Evolutionary conservation across 2,329 filamentous ascomycete species (phyloP).

Genomic region (Clarireedia monteithiana): DNA sequence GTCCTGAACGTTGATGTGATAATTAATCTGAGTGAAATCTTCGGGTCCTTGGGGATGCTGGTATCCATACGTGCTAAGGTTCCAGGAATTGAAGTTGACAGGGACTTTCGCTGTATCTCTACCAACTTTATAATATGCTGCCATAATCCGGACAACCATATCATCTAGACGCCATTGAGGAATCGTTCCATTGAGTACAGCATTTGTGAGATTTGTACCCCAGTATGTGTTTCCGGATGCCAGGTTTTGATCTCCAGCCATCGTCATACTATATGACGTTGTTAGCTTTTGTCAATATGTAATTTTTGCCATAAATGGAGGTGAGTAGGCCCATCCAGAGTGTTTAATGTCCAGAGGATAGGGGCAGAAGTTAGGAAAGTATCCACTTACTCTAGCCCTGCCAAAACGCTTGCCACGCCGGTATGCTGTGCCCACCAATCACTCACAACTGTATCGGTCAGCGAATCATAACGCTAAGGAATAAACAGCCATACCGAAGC

Average conservation of each 20-base stretch:
- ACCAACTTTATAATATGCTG: slow-evolving; percentile 60
- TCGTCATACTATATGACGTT: slow-evolving; percentile 64
- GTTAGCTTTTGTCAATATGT: slow-evolving; percentile 18
- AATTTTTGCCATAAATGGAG: slow-evolving; percentile 23
- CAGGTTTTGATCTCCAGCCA: slow-evolving; percentile 78
- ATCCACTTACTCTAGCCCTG: slow-evolving; percentile 32
- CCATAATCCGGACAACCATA: slow-evolving; percentile 80
- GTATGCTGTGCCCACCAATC: slow-evolving; percentile 58
- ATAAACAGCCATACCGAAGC: slow-evolving; percentile 58
- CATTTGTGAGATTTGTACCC: slow-evolving; percentile 81
- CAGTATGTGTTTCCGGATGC: slow-evolving; percentile 56
- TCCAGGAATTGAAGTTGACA: slow-evolving; percentile 89
- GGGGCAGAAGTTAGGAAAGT: background rate
- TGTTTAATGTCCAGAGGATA: too few species aligned
- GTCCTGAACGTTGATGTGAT: slow-evolving; percentile 74
- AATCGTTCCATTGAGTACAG: slow-evolving; percentile 81
- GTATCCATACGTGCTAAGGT: slow-evolving; percentile 47
- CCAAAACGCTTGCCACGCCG: background rate
- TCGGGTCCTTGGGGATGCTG: slow-evolving; percentile 39
- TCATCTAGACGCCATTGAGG: slow-evolving; percentile 85
- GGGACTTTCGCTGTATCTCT: slow-evolving; percentile 37
- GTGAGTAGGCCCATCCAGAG: too few species aligned
- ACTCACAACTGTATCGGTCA: slow-evolving; percentile 50
- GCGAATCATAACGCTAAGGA: too few species aligned
- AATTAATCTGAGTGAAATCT: slow-evolving; percentile 62